Evolutionary conservation across 1,284 basidiomycete species (phyloP).

Genomic region (Puccinia hordei): DNA sequence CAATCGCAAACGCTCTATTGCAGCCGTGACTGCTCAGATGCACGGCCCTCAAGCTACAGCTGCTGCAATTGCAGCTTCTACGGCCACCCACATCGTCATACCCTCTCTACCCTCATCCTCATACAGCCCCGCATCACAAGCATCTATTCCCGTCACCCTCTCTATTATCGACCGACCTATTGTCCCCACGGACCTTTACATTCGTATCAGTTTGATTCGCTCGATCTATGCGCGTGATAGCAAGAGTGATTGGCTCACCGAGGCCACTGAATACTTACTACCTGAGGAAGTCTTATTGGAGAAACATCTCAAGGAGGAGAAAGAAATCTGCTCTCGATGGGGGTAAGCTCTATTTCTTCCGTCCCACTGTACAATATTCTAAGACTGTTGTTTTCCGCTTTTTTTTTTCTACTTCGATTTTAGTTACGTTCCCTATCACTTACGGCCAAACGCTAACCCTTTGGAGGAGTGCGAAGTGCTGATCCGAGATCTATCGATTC

Average conservation of each 20-base stretch:
- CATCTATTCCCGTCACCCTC: slow-evolving; percentile 56
- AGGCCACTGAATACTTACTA: slow-evolving; percentile 53
- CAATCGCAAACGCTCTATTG: slow-evolving; percentile 54
- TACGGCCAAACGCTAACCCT: slow-evolving; percentile 56
- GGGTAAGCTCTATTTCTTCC: slow-evolving; percentile 56
- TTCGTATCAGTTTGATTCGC: slow-evolving; percentile 57
- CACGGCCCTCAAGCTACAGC: slow-evolving; percentile 50
- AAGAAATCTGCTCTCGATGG: slow-evolving; percentile 60
- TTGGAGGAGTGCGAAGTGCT: slow-evolving; percentile 55
- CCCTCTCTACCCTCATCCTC: slow-evolving; percentile 57
- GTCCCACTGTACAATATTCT: background rate
- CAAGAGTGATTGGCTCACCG: slow-evolving; percentile 51
- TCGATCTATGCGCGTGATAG: slow-evolving; percentile 58
- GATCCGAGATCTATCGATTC: slow-evolving; percentile 57
- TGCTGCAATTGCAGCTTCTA: slow-evolving; percentile 45
- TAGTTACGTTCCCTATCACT: slow-evolving; percentile 52
- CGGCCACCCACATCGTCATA: slow-evolving; percentile 56
- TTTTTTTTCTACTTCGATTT: background rate
- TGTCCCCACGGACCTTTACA: slow-evolving; percentile 58
- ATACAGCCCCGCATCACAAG: slow-evolving; percentile 56
- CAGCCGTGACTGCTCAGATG: slow-evolving; percentile 53
- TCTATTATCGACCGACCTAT: slow-evolving; percentile 57
- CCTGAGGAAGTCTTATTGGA: slow-evolving; percentile 57
- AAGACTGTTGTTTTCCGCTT: too few relatives aligned
- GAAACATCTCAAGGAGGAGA: slow-evolving; percentile 58